These are phyloP conservation scores for Yamagishiella unicocca DNA, from an alignment of 139 green algal genomes.

Conservation along the genomic window DNA sequence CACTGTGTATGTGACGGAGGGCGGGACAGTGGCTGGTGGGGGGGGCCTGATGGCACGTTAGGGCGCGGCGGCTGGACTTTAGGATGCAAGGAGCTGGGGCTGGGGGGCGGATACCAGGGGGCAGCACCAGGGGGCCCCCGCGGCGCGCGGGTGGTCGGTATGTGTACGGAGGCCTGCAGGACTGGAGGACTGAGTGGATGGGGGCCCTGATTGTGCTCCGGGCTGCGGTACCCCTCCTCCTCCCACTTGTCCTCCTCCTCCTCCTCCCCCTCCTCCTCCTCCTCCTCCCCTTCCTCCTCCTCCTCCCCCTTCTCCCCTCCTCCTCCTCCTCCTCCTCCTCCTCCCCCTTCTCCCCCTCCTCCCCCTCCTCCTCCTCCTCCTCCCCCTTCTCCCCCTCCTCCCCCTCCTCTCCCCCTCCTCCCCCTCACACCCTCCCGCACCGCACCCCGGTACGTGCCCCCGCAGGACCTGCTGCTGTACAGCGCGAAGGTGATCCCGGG, in stretches of 20 bases:
- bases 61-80: neutral
- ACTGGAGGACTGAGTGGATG: no score
- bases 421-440: neutral
- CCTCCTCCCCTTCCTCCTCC: neutral
- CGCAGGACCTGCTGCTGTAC: slow-evolving; percentile 52
- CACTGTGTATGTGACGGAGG: neutral
- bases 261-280: no score
- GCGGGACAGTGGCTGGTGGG: neutral
- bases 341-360: no score
- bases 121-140: no score
- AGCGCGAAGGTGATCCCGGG: slow-evolving; percentile 82
- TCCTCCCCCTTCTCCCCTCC: neutral
- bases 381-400: no score
- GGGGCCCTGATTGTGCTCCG: neutral
- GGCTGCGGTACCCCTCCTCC: neutral
- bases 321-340: no score
- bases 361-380: no score
- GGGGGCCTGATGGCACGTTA: neutral
- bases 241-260: no score
- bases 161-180: no score
- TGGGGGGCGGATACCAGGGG: no score
- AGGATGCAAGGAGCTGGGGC: neutral
- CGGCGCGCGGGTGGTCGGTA: no score
- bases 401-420: neutral
- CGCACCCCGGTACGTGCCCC: neutral